A percentile compares a stretch with the other conserved stretches of the same genome.
phyloP scores from a whole-genome alignment of 805 yeast genomes.

The Ogataea philodendri region DNA sequence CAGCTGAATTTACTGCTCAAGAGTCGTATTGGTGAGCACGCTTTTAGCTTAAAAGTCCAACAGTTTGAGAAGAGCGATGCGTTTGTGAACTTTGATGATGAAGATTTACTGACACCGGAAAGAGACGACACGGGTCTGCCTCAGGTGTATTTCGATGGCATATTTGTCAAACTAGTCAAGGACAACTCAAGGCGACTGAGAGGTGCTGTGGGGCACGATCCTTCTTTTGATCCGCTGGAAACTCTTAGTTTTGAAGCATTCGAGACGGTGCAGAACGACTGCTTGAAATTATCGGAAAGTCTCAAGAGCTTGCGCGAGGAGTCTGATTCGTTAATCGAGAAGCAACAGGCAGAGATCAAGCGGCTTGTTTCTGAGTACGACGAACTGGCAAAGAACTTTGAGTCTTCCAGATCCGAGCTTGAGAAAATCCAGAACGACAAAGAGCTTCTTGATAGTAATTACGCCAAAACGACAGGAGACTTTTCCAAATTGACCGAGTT shows the following conservation, averaged over 20 bases:
- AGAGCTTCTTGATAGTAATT: slow-evolving; percentile 23
- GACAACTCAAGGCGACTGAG: slow-evolving; percentile 68
- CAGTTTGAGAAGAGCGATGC: slow-evolving; percentile 62
- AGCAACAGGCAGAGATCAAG: slow-evolving; percentile 25
- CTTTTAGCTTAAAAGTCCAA: slow-evolving; percentile 67
- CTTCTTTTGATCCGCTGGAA: slow-evolving; percentile 66
- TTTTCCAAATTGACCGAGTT: slow-evolving; percentile 24
- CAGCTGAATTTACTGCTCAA: slow-evolving; percentile 61
- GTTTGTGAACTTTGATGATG: slow-evolving; percentile 57
- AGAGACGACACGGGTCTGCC: slow-evolving; percentile 88
- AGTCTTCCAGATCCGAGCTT: slow-evolving; percentile 29
- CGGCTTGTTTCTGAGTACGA: slow-evolving; percentile 30
- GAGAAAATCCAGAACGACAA: slow-evolving; percentile 34
- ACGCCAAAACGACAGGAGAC: slow-evolving; percentile 27
- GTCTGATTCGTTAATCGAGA: slow-evolving; percentile 15
- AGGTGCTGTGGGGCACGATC: slow-evolving; percentile 70
- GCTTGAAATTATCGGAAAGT: slow-evolving; percentile 18
- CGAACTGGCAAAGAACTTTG: slow-evolving; percentile 32
- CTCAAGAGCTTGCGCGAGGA: slow-evolving; percentile 22
- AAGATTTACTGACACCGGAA: slow-evolving; percentile 46
- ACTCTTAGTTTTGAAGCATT: slow-evolving; percentile 61
- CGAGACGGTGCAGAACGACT: slow-evolving; percentile 43
- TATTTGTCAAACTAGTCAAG: slow-evolving; percentile 62
- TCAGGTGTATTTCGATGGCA: slow-evolving; percentile 65
- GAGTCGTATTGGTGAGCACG: slow-evolving; percentile 76